Evolutionary conservation across 1,284 basidiomycete genomes (phyloP), one percentile per base, ranked within the genome.

Genomic region (Ustilago shanxiensis): DNA sequence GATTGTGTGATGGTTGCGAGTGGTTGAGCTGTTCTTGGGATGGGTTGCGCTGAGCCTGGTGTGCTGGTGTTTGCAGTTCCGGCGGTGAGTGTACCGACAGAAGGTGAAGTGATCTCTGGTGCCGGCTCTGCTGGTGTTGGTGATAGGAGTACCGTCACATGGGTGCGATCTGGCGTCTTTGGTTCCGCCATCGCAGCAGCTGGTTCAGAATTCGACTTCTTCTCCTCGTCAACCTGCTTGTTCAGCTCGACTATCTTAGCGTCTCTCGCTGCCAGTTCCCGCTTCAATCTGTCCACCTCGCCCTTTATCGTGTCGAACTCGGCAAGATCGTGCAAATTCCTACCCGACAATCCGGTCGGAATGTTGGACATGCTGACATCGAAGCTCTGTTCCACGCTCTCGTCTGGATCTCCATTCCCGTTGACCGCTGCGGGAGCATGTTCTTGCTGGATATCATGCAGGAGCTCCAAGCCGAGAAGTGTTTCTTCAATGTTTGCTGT

Each of bases 321-420:
- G 5, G 60, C 58, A 1, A 63, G 18, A 29, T 61, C 55, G 31
- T 52, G 29, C 6, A 76, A 18, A 11, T 50, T 54, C 1, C 55
- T 44, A 1, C 56, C 51, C 14, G 70, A 72, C 10, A 70, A 20
- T 0, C 69, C 69, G 3, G 68, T 72, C 11, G 73, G 68, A 33
- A 72, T 77, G 39, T 68, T 59, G 20, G 69, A 77, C 56, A 72
- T 52, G 49, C 68, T 69, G n/a, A 72, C 66, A 53, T 77, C 73
- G 16, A 76, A 77, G 37, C 60, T 59, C 28, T 65, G 64, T 29
- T 71, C 67, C 18, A 61, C 47, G 35, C 65, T 71, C 13, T n/a
- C 22, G 33, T 73, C 59, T 0, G 1, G 9, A 28, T 49, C 58
- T 2, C 28, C 49, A 16, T 6, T 51, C n/a, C 66, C 57, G 18